phyloP scores from a whole-genome alignment of 1,284 basidiomycete species.

The Pseudozyma thailandica region DNA sequence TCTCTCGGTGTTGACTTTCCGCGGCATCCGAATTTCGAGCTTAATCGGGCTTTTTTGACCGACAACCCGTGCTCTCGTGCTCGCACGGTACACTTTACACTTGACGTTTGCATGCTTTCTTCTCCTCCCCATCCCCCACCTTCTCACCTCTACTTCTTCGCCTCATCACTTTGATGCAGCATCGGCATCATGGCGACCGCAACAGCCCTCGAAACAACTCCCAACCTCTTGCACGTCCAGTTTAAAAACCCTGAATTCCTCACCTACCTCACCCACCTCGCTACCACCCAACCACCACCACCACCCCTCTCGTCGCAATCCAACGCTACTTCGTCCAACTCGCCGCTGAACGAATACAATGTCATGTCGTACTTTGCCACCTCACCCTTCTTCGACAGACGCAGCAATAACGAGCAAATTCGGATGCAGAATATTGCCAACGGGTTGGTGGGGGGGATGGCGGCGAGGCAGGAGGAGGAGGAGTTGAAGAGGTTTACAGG shows the following conservation, averaged over 20 bases:
- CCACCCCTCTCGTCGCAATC: neutral
- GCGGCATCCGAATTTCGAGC: too few relatives aligned
- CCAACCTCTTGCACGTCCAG: slow-evolving; percentile 55
- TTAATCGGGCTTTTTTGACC: too few relatives aligned
- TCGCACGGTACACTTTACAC: neutral
- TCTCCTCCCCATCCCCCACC: neutral
- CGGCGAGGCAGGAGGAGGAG: slow-evolving; percentile 40
- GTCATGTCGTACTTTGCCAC: slow-evolving; percentile 63
- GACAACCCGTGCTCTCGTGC: neutral
- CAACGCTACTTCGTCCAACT: slow-evolving; percentile 12
- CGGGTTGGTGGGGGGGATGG: slow-evolving; percentile 11
- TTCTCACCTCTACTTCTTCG: neutral
- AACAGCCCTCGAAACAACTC: slow-evolving; percentile 9
- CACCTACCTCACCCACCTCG: slow-evolving; percentile 49
- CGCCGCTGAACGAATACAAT: slow-evolving; percentile 53
- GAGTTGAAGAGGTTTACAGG: slow-evolving; percentile 61
- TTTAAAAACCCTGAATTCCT: slow-evolving; percentile 64
- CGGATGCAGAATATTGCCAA: slow-evolving; percentile 65
- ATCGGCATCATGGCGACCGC: neutral
- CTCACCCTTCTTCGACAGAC: slow-evolving; percentile 62
- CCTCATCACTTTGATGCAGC: neutral
- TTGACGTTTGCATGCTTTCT: neutral
- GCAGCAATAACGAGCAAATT: slow-evolving; percentile 65
- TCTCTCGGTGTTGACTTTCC: too few relatives aligned
- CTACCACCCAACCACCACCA: slow-evolving; percentile 21